These are phyloP conservation scores for Plasmopara viticola DNA, from an alignment of 352 stramenopile genomes.

Conservation along the genomic window DNA sequence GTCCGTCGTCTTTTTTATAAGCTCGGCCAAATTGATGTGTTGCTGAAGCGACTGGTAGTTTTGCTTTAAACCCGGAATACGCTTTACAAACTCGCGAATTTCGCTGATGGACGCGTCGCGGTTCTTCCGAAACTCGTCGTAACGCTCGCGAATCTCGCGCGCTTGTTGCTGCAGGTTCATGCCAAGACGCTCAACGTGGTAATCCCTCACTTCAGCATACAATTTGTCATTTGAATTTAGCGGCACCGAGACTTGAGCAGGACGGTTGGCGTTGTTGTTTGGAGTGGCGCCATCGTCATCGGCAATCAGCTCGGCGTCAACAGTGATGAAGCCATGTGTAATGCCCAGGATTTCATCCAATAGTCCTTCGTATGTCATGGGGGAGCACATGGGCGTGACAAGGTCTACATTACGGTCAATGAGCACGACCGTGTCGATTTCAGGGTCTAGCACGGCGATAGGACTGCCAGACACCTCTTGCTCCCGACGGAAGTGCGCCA, in stretches of 20 bases:
- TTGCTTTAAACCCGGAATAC: slow-evolving; percentile 91
- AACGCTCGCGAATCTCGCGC: slow-evolving; percentile 90
- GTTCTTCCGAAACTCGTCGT: slow-evolving; percentile 94
- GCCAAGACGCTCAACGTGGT: slow-evolving; percentile 94
- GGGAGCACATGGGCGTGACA: slow-evolving; percentile 93
- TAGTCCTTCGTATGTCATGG: slow-evolving; percentile 96
- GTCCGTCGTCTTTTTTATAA: slow-evolving; percentile 93
- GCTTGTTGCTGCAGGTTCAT: slow-evolving; percentile 95
- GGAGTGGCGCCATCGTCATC: slow-evolving; percentile 50
- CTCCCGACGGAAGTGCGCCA: slow-evolving; percentile 90
- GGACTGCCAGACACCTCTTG: slow-evolving; percentile 76
- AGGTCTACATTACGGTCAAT: slow-evolving; percentile 94
- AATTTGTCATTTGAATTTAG: slow-evolving; percentile 95
- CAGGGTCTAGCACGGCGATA: slow-evolving; percentile 69
- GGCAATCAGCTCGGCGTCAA: slow-evolving; percentile 68
- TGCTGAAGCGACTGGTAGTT: slow-evolving; percentile 94
- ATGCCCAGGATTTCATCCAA: slow-evolving; percentile 96
- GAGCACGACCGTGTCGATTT: slow-evolving; percentile 93
- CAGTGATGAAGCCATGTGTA: slow-evolving; percentile 83
- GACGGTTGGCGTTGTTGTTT: slow-evolving; percentile 20
- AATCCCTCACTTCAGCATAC: slow-evolving; percentile 93
- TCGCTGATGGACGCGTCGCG: slow-evolving; percentile 95
- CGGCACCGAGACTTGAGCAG: slow-evolving; percentile 85
- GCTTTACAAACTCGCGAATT: slow-evolving; percentile 98
- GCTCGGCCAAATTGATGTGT: slow-evolving; percentile 96